A percentile compares a stretch with the other conserved stretches of the same genome.
These are phyloP conservation scores for Trichoderma sp. DNA, from an alignment of 2,329 filamentous ascomycete species.

Conservation along the genomic window DNA sequence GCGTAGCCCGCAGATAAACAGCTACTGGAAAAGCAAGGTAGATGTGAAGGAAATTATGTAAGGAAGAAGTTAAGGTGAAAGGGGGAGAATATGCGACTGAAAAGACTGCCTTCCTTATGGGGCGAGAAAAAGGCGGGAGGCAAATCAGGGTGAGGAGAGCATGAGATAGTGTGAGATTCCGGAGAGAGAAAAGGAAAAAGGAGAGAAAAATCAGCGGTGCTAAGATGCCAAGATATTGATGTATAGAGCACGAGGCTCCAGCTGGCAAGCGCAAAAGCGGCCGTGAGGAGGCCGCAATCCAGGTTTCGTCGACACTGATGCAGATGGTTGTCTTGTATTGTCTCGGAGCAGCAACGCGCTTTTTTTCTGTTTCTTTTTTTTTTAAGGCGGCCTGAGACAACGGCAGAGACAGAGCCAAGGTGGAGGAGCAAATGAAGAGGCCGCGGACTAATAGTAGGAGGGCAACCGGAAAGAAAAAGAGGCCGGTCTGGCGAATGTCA, in stretches of 20 bases:
- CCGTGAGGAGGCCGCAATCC: neutral
- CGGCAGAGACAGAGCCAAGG: neutral
- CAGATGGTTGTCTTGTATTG: neutral
- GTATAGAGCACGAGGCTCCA: neutral
- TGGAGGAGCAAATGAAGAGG: neutral
- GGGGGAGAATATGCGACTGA: neutral
- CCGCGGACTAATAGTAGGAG: neutral
- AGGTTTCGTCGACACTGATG: neutral
- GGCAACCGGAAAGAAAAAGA: neutral
- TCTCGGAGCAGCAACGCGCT: slow-evolving; percentile 6
- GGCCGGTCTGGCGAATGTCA: neutral
- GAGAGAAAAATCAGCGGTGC: neutral
- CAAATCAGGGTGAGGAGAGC: neutral
- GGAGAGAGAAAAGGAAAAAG: neutral
- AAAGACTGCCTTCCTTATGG: neutral
- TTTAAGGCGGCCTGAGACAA: neutral
- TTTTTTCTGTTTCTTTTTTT: neutral
- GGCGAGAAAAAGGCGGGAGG: slow-evolving; percentile 1
- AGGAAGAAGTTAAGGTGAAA: neutral
- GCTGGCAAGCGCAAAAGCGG: neutral
- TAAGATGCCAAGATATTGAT: neutral
- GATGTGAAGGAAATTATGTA: neutral
- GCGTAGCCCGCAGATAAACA: neutral
- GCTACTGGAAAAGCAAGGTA: neutral
- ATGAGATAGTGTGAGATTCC: neutral